phyloP scores from a whole-genome alignment of 2,329 filamentous ascomycete genomes.

The Shiraia sp. region DNA sequence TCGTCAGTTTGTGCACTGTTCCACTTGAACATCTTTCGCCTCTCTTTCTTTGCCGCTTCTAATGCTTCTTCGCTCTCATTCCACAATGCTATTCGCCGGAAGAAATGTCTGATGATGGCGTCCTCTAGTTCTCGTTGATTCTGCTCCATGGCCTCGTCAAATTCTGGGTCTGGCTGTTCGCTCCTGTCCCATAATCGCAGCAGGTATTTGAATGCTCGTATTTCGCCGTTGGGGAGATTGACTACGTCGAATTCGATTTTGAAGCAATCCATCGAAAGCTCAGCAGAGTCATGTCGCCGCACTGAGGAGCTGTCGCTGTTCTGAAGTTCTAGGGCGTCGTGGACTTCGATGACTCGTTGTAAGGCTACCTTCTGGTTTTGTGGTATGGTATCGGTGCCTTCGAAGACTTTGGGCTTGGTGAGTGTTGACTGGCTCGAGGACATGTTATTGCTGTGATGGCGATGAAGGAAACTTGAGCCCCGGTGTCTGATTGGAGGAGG shows the following conservation, averaged over 20 bases:
- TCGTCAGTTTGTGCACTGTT: slow-evolving; percentile 2
- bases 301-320: slow-evolving; percentile 2
- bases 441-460: slow-evolving; percentile 11
- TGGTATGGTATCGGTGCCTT: slow-evolving; percentile 21
- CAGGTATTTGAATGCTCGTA: slow-evolving; percentile 26
- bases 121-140: slow-evolving; percentile 21
- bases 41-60: slow-evolving; percentile 14
- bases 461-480: slow-evolving; percentile 7
- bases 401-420: slow-evolving; percentile 6
- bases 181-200: slow-evolving; percentile 23
- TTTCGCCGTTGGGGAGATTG: slow-evolving; percentile 20
- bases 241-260: slow-evolving; percentile 15
- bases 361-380: slow-evolving; percentile 18
- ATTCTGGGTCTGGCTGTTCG: slow-evolving; percentile 15
- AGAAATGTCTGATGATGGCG: slow-evolving; percentile 23
- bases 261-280: slow-evolving; percentile 15
- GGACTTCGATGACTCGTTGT: slow-evolving; percentile 17
- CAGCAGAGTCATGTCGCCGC: slow-evolving; percentile 4
- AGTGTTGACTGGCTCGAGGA: slow-evolving; percentile 3
- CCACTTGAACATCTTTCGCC: slow-evolving; percentile 8
- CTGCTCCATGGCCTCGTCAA: slow-evolving; percentile 15
- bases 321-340: slow-evolving; percentile 17
- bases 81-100: slow-evolving; percentile 25
- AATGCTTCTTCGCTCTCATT: slow-evolving; percentile 18
- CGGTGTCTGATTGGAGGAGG: slow-evolving; percentile 7